Evolutionary conservation across 495 filamentous ascomycete genomes (phyloP).

Genomic region (Bombardia bombarda): DNA sequence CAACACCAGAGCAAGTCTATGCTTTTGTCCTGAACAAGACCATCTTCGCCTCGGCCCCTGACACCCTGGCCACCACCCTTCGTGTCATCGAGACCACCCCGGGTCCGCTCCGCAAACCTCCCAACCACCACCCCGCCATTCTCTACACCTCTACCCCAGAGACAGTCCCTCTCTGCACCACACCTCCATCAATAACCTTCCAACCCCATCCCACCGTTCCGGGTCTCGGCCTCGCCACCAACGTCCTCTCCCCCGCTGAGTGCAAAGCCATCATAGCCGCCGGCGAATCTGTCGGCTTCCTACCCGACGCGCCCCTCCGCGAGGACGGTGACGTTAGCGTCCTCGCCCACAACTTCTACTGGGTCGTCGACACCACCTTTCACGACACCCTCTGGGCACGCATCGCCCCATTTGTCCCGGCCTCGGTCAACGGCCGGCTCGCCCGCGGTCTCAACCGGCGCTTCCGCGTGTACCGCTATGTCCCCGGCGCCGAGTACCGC

Average conservation of each 20-base stretch:
- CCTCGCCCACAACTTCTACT: slow-evolving; percentile 46
- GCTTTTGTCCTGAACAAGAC: slow-evolving; percentile 26
- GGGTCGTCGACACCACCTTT: slow-evolving; percentile 37
- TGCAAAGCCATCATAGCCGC: slow-evolving; percentile 39
- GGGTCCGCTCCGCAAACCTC: slow-evolving; percentile 36
- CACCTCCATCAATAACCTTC: slow-evolving; percentile 17
- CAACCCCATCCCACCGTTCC: slow-evolving; percentile 35
- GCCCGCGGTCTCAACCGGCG: slow-evolving; percentile 38
- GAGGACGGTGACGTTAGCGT: slow-evolving; percentile 37
- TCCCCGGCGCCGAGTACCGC: slow-evolving; percentile 42
- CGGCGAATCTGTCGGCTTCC: slow-evolving; percentile 35
- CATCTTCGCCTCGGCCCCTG: slow-evolving; percentile 16
- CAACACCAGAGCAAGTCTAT: slow-evolving; percentile 18
- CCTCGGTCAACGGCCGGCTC: slow-evolving; percentile 24
- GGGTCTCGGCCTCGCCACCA: slow-evolving; percentile 26
- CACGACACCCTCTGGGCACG: slow-evolving; percentile 34
- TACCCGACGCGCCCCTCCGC: slow-evolving; percentile 37
- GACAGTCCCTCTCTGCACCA: slow-evolving; percentile 24
- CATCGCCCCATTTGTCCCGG: slow-evolving; percentile 30
- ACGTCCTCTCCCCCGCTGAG: slow-evolving; percentile 31
- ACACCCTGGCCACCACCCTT: slow-evolving; percentile 14
- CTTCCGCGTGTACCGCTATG: slow-evolving; percentile 43
- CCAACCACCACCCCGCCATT: slow-evolving; percentile 38
- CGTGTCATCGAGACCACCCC: slow-evolving; percentile 35
- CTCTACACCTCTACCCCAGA: slow-evolving; percentile 31